Evolutionary conservation across 23 red algal genomes (phyloP).

Genomic region (Gracilaria domingensis): DNA sequence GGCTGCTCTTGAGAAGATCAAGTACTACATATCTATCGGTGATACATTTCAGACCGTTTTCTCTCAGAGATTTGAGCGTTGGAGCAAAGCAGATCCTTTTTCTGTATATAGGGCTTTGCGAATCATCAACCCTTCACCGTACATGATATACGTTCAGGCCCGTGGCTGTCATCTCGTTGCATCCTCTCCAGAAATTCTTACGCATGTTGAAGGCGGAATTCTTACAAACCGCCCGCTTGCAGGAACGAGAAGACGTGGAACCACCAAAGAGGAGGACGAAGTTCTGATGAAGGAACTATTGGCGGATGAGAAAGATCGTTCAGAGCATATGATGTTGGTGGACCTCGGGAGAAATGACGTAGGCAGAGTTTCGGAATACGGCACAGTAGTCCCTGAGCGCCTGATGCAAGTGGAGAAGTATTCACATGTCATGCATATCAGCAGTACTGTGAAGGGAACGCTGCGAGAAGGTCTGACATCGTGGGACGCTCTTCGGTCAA

Average conservation of each 20-base stretch:
- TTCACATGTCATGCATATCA: slow-evolving; percentile 99
- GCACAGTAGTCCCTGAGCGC: slow-evolving; percentile 81
- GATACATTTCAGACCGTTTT: slow-evolving; percentile 98
- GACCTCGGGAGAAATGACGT: slow-evolving; percentile 99
- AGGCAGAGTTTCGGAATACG: slow-evolving; percentile 85
- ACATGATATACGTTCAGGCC: slow-evolving; percentile 98
- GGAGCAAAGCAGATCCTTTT: slow-evolving; percentile 85
- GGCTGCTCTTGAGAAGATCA: slow-evolving; percentile 72
- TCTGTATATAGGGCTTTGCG: slow-evolving; percentile 92
- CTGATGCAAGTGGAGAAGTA: slow-evolving; percentile 98
- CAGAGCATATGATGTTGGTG: slow-evolving; percentile 99
- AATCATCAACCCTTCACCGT: slow-evolving; percentile 98
- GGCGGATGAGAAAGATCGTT: slow-evolving; percentile 88
- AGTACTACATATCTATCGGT: slow-evolving; percentile 88
- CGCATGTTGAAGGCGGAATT: slow-evolving; percentile 70
- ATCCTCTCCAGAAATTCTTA: slow-evolving; percentile 98
- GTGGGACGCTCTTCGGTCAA: slow-evolving; percentile 95
- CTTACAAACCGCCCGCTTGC: slow-evolving; percentile 98
- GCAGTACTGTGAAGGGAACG: slow-evolving; percentile 86
- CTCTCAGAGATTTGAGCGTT: slow-evolving; percentile 96
- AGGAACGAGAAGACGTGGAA: slow-evolving; percentile 89
- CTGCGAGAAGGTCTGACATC: slow-evolving; percentile 85
- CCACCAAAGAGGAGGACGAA: slow-evolving; percentile 86
- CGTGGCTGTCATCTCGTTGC: slow-evolving; percentile 82
- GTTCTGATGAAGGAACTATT: slow-evolving; percentile 86